These are phyloP conservation scores for Neurospora terricola DNA, from an alignment of 495 filamentous ascomycete genomes.

Conservation along the genomic window DNA sequence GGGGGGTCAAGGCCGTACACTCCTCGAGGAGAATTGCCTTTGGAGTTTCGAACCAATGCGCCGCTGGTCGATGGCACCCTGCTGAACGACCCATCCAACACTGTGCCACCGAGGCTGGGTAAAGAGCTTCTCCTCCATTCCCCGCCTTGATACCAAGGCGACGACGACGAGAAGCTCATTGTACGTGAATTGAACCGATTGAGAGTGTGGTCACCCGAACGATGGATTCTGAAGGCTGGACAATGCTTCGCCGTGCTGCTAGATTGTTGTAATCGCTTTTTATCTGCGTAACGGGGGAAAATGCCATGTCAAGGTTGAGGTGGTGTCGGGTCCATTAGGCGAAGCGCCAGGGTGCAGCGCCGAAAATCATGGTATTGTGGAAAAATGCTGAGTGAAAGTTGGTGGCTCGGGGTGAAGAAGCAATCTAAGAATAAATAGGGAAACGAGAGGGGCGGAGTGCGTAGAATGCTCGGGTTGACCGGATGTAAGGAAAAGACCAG, in stretches of 20 bases:
- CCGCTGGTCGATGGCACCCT: background rate
- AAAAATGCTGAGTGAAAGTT: background rate
- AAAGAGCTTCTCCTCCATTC: background rate
- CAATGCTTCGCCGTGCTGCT: background rate
- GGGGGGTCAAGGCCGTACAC: slow-evolving; percentile 32
- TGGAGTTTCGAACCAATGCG: background rate
- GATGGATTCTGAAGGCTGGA: background rate
- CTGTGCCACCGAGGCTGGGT: background rate
- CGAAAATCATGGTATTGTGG: background rate
- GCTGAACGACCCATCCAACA: slow-evolving; percentile 6
- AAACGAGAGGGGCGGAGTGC: background rate
- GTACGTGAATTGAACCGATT: background rate
- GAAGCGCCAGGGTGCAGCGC: background rate
- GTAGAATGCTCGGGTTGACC: background rate
- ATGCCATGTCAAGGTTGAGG: background rate
- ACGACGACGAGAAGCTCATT: background rate
- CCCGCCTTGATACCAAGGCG: background rate
- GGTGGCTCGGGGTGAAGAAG: background rate
- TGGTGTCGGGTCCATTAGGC: background rate
- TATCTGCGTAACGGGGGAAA: background rate
- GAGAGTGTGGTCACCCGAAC: background rate
- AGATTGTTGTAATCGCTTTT: background rate
- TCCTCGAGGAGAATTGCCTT: background rate
- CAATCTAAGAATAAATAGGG: background rate
- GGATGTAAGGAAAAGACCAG: background rate